These are phyloP conservation scores for Apiotrichum sp. DNA, from an alignment of 1,284 basidiomycete species.

Conservation along the genomic window DNA sequence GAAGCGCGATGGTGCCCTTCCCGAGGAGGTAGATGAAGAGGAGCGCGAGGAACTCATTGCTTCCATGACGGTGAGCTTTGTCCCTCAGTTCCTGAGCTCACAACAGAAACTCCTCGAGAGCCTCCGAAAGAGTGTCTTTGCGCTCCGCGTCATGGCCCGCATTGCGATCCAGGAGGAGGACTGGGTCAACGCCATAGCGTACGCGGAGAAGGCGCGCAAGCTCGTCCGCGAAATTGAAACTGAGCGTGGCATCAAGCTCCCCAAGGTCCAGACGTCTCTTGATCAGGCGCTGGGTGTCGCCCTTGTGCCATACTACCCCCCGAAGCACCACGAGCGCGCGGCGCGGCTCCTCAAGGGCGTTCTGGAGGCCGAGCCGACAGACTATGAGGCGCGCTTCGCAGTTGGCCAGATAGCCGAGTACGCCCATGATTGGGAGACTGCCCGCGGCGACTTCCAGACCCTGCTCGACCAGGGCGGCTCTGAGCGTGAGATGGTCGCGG, in stretches of 20 bases:
- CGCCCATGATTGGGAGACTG: slow-evolving; percentile 65
- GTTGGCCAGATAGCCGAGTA: slow-evolving; percentile 68
- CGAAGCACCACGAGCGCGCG: slow-evolving; percentile 80
- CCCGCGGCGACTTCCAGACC: slow-evolving; percentile 57
- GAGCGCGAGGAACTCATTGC: slow-evolving; percentile 42
- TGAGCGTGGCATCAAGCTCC: slow-evolving; percentile 54
- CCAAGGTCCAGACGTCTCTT: slow-evolving; percentile 29
- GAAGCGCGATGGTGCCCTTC: slow-evolving; percentile 28
- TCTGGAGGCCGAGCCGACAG: slow-evolving; percentile 58
- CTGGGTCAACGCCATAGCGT: slow-evolving; percentile 65
- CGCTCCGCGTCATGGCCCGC: slow-evolving; percentile 63
- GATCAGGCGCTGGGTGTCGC: slow-evolving; percentile 50
- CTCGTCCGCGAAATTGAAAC: slow-evolving; percentile 56
- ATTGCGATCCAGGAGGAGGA: slow-evolving; percentile 72
- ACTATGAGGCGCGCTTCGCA: slow-evolving; percentile 65
- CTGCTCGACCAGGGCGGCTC: slow-evolving; percentile 45
- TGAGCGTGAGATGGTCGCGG: slow-evolving; percentile 55
- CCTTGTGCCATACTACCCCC: slow-evolving; percentile 78
- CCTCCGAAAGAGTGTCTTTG: slow-evolving; percentile 61
- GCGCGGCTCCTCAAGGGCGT: slow-evolving; percentile 66
- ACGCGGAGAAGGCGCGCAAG: slow-evolving; percentile 63
- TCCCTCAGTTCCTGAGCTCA: slow-evolving; percentile 9
- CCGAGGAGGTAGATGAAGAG: slow-evolving; percentile 37
- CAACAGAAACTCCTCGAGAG: slow-evolving; percentile 25
- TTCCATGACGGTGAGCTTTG: slow-evolving; percentile 29